Evolutionary conservation across 306 rosid species (phyloP), one percentile per base, ranked within the genome.

Genomic region (Glycine latifolia): DNA sequence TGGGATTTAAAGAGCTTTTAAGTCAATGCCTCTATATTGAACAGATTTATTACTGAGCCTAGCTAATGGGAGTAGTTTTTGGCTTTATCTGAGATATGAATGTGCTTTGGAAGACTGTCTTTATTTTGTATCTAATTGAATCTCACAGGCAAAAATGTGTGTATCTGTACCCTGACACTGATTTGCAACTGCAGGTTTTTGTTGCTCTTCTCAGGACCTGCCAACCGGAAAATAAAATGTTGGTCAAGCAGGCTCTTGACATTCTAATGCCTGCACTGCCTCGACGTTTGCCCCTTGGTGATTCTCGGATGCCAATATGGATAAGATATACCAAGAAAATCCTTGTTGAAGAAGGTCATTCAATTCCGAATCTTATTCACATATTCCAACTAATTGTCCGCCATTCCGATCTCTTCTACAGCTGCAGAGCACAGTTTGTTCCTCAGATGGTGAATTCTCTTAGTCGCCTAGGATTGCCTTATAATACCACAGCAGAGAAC

Each of bases 361-460:
- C 99, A 26, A 88, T 96, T 79, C 99, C 99, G 0, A 96, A 96
- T 91, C 90, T 96, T 88, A 93, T 96, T 82, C 99, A 96, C 87
- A 96, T 96, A 84, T 96, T 96, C 83, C 99, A 96, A 88, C 98
- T 96, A 63, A 89, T 96, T 75, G 99, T 93, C 78, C 98, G 99
- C 83, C 99, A 96, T 90, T 92, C 99, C 65, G 99, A 92, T 89
- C 98, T 96, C 76, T 96, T 96, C 88, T 96, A 93, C 83, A 93
- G 97, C 82, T 93, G 98, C 85, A 92, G 99, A 92, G 98, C 99
- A 67, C 99, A 96, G 77, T 96, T 96, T 83, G 99, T 96, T 78
- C 99, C 99, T 46, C 99, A 96, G 87, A 96, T 96, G 99, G 99
- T 96, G 81, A 96, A 96, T 89, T 93, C 99, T 87, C 89, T 96